Evolutionary conservation across 441 rosid genomes (phyloP).

Genomic region (Pelargonium myrrhifolium): DNA sequence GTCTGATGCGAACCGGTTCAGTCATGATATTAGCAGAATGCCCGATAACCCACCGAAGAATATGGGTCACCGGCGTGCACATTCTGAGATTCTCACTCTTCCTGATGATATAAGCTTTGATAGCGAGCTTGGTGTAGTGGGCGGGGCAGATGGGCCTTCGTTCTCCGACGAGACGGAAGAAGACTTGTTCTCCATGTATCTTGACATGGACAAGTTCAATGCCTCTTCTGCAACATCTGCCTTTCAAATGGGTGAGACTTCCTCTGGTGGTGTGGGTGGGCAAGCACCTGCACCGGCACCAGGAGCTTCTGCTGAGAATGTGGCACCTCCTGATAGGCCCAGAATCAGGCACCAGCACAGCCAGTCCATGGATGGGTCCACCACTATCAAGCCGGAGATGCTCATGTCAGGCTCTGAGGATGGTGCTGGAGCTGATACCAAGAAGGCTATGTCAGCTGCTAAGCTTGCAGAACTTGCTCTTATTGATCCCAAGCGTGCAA

Average conservation of each 20-base stretch:
- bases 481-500: slow-evolving; percentile 93
- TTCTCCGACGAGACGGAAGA: slow-evolving; percentile 91
- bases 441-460: slow-evolving; percentile 88
- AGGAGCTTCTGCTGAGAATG: slow-evolving; percentile 24
- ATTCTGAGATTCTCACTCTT: slow-evolving; percentile 88
- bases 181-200: slow-evolving; percentile 76
- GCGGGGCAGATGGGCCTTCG: slow-evolving; percentile 70
- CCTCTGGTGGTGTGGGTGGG: slow-evolving; percentile 19
- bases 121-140: slow-evolving; percentile 88
- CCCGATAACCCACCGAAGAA: slow-evolving; percentile 83
- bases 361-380: slow-evolving; percentile 91
- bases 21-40: slow-evolving; percentile 87
- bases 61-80: slow-evolving; percentile 85
- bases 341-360: slow-evolving; percentile 91
- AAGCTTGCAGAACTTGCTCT: slow-evolving; percentile 99
- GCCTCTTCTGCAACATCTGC: slow-evolving; percentile 63
- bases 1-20: slow-evolving; percentile 43
- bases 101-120: slow-evolving; percentile 95
- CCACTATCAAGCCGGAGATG: slow-evolving; percentile 76
- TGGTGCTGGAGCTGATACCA: slow-evolving; percentile 45
- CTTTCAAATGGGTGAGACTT: slow-evolving; percentile 59
- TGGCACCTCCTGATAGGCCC: slow-evolving; percentile 48
- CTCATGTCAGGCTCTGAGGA: slow-evolving; percentile 75
- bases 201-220: slow-evolving; percentile 90
- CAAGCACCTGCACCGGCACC: slow-evolving; percentile 16